These are phyloP conservation scores for Arabidopsis thaliana DNA, from an alignment of 345 rosid genomes.

Conservation along the genomic window TAIR10.1 NC_003070.9:12234001-12234500, in stretches of 20 bases:
- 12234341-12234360: constrained; percentile 26
- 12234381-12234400: not conserved
- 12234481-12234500: too few species aligned
- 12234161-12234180: not conserved
- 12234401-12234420: too few species aligned
- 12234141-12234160: not conserved
- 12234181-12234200: not conserved
- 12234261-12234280: not conserved
- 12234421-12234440: too few species aligned
- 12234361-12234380: constrained; percentile 1
- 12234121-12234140: not conserved
- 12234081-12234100: not conserved
- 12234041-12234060: too few species aligned
- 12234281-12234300: not conserved
- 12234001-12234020: not conserved
- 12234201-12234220: not conserved
- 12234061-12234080: too few species aligned
- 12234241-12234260: constrained; percentile 4
- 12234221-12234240: not conserved
- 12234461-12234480: not conserved
- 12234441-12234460: not conserved
- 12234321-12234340: not conserved
- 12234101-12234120: not conserved
- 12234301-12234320: not conserved
- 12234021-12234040: not conserved